Base-by-base conservation (phyloP, 495 filamentous ascomycete species). In the Lineolata rhizophorae region DNA sequence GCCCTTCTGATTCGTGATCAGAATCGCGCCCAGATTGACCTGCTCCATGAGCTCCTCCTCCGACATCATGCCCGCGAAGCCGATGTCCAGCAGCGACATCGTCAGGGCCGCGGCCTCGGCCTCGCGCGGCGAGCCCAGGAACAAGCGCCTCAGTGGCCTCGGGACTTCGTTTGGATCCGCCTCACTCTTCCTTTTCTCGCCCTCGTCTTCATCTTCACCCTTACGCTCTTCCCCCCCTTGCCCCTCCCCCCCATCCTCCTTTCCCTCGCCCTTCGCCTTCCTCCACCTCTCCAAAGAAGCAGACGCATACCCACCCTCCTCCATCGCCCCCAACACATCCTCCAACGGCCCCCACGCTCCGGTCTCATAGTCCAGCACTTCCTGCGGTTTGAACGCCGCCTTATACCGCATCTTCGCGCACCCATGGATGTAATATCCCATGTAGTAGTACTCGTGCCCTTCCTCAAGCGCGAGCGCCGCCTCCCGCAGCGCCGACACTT, bases 381-480 rank as follows among this genome's bases (percentile, higher is more conserved):
- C 73, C 45, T 84, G 75, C 1, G 87, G 85, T 9, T 58, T 55
- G 52, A 80, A 97, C 26, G 79, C 67, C 35, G 68, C 82, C 55
- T 97, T 97, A 59, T 97, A 97, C 37, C 65, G 60, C 78, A 83
- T 81, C 44, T 84, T 83, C 26, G 61, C 54, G 45, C 75, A 81
- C 18, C 52, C 58, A 36, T 74, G 73, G 33, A 80, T 78, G 39
- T 78, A 79, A 50, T 62, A 79, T 8, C 73, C 73, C 72, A 79
- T 76, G 48, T 77, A 79, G 47, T 78, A 78, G 45, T 63, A 76
- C 28, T 62, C 48, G 46, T 91, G 91, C 3, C 61, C 67, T 17
- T 57, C 67, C 46, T 94, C 84, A 6, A 68, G 49, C 3, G 83
- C 72, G 14, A 94, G 48, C 8, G 70, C 65, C 35, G 85, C 80